These are phyloP conservation scores for Hypoxylon sp. DNA, from an alignment of 2,329 filamentous ascomycete genomes.

Conservation along the genomic window DNA sequence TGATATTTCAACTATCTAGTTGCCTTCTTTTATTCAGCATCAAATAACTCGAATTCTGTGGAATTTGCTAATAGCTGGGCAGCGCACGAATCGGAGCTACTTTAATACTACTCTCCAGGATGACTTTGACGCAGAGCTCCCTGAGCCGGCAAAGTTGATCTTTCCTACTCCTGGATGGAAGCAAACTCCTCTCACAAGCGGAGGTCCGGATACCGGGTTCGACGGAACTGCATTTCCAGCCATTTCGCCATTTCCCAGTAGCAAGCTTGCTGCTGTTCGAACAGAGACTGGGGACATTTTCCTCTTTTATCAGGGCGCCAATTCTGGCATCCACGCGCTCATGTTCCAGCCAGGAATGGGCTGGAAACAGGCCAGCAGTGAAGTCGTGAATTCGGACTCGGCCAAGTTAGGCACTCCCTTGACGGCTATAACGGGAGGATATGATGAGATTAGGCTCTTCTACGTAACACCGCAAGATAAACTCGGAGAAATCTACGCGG, in stretches of 20 bases:
- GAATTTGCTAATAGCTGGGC: neutral
- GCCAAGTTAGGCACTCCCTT: conserved; percentile 18
- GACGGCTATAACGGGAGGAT: conserved; percentile 13
- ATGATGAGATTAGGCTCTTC: conserved; percentile 16
- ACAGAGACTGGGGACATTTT: conserved; percentile 4
- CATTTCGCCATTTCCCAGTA: neutral
- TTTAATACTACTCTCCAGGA: conserved; percentile 7
- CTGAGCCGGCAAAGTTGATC: conserved; percentile 1
- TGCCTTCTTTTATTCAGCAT: neutral
- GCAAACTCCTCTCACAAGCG: conserved; percentile 7
- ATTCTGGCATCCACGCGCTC: conserved; percentile 1
- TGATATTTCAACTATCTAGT: neutral
- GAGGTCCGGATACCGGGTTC: neutral
- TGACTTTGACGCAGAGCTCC: conserved; percentile 8
- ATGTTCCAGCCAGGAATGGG: neutral
- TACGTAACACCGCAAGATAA: conserved; percentile 13
- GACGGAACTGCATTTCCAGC: neutral
- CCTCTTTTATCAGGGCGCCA: conserved; percentile 16
- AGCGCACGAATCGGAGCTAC: conserved; percentile 13
- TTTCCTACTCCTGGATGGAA: conserved; percentile 17
- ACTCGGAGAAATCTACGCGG: conserved; percentile 10
- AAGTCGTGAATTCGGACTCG: neutral
- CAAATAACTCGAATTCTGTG: neutral
- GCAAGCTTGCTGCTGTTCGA: conserved; percentile 18
- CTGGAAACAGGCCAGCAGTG: neutral